These are phyloP conservation scores for Periglandula ipomoeae DNA, from an alignment of 2,329 filamentous ascomycete species.

Conservation along the genomic window DNA sequence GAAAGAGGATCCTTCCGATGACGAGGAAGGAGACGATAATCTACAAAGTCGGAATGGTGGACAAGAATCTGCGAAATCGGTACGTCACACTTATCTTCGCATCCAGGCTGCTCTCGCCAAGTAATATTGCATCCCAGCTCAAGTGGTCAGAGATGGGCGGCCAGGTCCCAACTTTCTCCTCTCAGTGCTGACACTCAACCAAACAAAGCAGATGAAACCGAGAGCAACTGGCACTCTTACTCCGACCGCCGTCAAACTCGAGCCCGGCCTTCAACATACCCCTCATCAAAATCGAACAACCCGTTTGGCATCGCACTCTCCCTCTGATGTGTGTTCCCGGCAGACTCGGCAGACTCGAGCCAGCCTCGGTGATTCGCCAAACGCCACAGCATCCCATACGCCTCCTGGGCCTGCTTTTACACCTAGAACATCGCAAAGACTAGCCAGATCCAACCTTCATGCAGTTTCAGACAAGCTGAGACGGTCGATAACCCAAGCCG, in stretches of 20 bases:
- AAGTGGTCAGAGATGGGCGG: no score
- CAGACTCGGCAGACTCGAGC: conserved; percentile 20
- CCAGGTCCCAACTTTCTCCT: no score
- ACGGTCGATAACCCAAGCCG: conserved; percentile 22
- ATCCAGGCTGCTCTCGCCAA: background rate
- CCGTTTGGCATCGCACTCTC: conserved; percentile 24
- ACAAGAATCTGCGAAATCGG: conserved; percentile 11
- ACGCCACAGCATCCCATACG: conserved; percentile 2
- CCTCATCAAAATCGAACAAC: conserved; percentile 17
- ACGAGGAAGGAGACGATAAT: conserved; percentile 14
- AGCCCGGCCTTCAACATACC: conserved; percentile 16
- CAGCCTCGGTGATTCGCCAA: conserved; percentile 21
- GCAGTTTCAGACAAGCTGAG: conserved; percentile 26
- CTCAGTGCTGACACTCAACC: conserved; percentile 4
- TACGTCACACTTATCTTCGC: conserved; percentile 10
- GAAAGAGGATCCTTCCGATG: conserved; percentile 17
- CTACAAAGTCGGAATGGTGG: background rate
- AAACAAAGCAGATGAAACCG: conserved; percentile 13
- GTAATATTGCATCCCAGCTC: no score
- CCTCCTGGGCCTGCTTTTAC: conserved; percentile 9
- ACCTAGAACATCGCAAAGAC: conserved; percentile 16
- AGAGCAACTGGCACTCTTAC: conserved; percentile 15
- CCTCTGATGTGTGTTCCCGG: conserved; percentile 23
- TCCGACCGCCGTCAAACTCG: conserved; percentile 17
- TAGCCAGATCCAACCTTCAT: conserved; percentile 19